phyloP scores from a whole-genome alignment of 1,284 basidiomycete species.

The Sanghuangporus sanghuang region DNA sequence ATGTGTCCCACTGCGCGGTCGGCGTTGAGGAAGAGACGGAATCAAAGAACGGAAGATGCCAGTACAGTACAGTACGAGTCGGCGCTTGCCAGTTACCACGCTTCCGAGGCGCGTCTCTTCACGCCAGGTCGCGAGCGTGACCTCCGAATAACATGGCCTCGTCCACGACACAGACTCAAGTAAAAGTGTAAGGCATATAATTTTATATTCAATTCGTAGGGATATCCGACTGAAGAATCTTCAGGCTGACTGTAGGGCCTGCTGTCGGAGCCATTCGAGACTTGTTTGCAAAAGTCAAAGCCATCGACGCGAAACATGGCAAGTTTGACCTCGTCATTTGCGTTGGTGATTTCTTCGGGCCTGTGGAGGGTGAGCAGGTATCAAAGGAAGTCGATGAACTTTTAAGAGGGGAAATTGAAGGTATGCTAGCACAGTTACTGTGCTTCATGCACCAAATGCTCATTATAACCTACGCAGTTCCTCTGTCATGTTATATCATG shows the following conservation, averaged over 20 bases:
- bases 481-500: slow-evolving; percentile 90
- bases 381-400: slow-evolving; percentile 55
- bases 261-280: slow-evolving; percentile 72
- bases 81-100: background rate
- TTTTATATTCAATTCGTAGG: background rate
- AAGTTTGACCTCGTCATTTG: slow-evolving; percentile 89
- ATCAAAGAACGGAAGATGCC: background rate
- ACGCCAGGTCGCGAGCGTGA: background rate
- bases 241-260: slow-evolving; percentile 83
- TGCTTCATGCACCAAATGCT: background rate
- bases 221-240: background rate
- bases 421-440: slow-evolving; percentile 30
- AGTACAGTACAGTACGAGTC: too few relatives aligned
- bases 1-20: background rate
- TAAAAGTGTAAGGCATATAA: slow-evolving; percentile 10
- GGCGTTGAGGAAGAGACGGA: background rate
- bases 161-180: background rate
- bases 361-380: slow-evolving; percentile 38
- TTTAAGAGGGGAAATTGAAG: slow-evolving; percentile 60
- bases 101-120: background rate
- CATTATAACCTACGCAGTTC: slow-evolving; percentile 42
- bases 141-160: background rate
- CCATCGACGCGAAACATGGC: slow-evolving; percentile 90
- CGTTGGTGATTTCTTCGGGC: slow-evolving; percentile 87
- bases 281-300: slow-evolving; percentile 76